phyloP scores from a whole-genome alignment of 495 filamentous ascomycete genomes.

The Patellaria atrata region DNA sequence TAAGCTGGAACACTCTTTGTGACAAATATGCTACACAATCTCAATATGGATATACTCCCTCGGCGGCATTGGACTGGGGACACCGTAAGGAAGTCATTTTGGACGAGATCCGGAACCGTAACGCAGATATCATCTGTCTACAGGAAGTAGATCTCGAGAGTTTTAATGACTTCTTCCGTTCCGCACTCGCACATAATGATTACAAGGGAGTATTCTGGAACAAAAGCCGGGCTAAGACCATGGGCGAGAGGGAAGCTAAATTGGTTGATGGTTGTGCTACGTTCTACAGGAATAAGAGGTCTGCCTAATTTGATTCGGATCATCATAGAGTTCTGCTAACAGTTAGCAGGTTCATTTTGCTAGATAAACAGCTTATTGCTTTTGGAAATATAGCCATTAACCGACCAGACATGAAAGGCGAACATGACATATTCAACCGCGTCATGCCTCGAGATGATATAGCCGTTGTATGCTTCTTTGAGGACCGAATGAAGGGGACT shows the following conservation, averaged over 20 bases:
- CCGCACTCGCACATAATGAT: conserved; percentile 62
- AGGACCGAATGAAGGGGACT: conserved; percentile 74
- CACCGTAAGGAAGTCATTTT: conserved; percentile 71
- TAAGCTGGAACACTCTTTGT: conserved; percentile 91
- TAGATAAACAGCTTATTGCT: conserved; percentile 87
- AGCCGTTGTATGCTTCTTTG: conserved; percentile 75
- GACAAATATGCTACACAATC: conserved; percentile 72
- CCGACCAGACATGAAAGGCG: conserved; percentile 84
- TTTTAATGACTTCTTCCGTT: conserved; percentile 78
- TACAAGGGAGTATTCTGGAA: conserved; percentile 92
- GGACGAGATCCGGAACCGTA: conserved; percentile 59
- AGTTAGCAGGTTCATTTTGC: conserved; percentile 50
- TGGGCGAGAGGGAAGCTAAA: conserved; percentile 76
- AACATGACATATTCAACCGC: conserved; percentile 92
- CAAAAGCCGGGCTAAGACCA: conserved; percentile 72
- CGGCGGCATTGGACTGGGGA: conserved; percentile 66
- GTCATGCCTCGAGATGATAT: conserved; percentile 98
- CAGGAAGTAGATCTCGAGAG: conserved; percentile 86
- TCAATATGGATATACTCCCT: conserved; percentile 80
- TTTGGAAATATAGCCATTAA: conserved; percentile 86
- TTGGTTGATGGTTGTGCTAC: conserved; percentile 88
- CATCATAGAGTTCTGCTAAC: conserved; percentile 3
- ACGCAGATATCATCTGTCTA: conserved; percentile 79
- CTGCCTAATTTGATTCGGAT: too few species aligned
- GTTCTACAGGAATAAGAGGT: conserved; percentile 82